Percentiles rank a stretch among this genome's conserved stretches.
Evolutionary conservation across 1,284 basidiomycete genomes (phyloP).

Genomic region (Cutaneotrichosporon cutaneum): DNA sequence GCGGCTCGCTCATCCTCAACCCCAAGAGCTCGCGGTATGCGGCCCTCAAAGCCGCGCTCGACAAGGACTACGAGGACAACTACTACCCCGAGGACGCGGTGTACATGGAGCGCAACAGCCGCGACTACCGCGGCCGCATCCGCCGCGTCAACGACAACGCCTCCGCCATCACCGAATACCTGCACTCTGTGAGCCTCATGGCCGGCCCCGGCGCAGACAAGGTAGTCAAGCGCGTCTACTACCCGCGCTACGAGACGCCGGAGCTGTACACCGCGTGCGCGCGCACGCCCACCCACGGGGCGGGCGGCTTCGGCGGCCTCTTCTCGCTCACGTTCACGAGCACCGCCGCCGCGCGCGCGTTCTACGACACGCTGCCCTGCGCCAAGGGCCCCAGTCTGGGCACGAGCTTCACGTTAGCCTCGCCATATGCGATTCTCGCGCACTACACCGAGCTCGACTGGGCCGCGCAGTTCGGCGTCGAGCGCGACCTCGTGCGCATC

Average conservation of each 20-base stretch:
- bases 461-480: conserved; percentile 84
- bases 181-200: conserved; percentile 55
- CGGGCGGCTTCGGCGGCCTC: conserved; percentile 83
- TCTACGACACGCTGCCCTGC: conserved; percentile 81
- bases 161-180: conserved; percentile 73
- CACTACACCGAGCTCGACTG: conserved; percentile 91
- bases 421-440: conserved; percentile 89
- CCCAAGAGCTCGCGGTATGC: conserved; percentile 69
- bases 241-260: conserved; percentile 78
- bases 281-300: conserved; percentile 43
- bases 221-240: conserved; percentile 75
- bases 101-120: conserved; percentile 96
- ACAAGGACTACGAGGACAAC: conserved; percentile 73
- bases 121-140: conserved; percentile 80
- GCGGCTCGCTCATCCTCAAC: conserved; percentile 87
- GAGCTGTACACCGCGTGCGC: conserved; percentile 69
- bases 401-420: conserved; percentile 93
- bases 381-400: conserved; percentile 92
- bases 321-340: conserved; percentile 87
- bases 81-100: conserved; percentile 92
- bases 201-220: conserved; percentile 37
- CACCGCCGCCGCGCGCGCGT: conserved; percentile 66
- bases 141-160: conserved; percentile 78
- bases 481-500: conserved; percentile 77
- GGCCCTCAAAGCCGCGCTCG: conserved; percentile 63